Base-by-base conservation (phyloP, 805 yeast species). In the Zygotorulaspora chibaensis region DNA sequence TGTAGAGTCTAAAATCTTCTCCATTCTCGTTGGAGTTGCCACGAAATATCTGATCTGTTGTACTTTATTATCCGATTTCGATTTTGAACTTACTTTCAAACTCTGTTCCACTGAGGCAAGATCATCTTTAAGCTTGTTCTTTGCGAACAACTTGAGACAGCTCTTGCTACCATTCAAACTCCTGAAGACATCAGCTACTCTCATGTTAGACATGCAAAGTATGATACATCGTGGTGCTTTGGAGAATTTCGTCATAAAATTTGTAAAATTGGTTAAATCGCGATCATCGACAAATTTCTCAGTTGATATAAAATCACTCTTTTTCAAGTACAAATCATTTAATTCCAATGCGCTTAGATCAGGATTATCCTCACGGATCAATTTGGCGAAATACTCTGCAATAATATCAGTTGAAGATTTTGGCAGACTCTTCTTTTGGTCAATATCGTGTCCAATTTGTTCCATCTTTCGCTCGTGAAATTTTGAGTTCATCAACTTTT, bases 101-200 rank as follows among this genome's bases (percentile, higher is more conserved):
- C 55, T 49, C 12, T 47, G 52, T 29, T 60, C 59, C n/a, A 62
- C 53, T 17, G 54, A 51, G 12, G 38, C 42, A n/a, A 63, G 28
- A 63, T 87, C 96, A 35, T 81, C 83, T 27, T 76, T 74, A 38
- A 85, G 59, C 53, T 83, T 81, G 61, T 85, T 87, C 66, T 87
- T 87, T 51, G 83, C 77, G 57, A 87, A 87, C 39, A 87, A 61
- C 62, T 87, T 87, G 39, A 86, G 55, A 3, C 88, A 77, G 0
- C 81, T 77, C 9, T 79, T 74, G 33, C 70, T 45, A 56, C 73
- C 61, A 66, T 72, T 43, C 77, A 77, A 58, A 1, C 85, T 80
- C 53, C 96, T 76, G 59, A 77, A 83, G 2, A 88, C 74, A 57
- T 90, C 96, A 58, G 96, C 91, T 1, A 88, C 93, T 54, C 97